Base-by-base conservation (phyloP, 2,329 filamentous ascomycete species). In the Lomentospora prolificans region DNA sequence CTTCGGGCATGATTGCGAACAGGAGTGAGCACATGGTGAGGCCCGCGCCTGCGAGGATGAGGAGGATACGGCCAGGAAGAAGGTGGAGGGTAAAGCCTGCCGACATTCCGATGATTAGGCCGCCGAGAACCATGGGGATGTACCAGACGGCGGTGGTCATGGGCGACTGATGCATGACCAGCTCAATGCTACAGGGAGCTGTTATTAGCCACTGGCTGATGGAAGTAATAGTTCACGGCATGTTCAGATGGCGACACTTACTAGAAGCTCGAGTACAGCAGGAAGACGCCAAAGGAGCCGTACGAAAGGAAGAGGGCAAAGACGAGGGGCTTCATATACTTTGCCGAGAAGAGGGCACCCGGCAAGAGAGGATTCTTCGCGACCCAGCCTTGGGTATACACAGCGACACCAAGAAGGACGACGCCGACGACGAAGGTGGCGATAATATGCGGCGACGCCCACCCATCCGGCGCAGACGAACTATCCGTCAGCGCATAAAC, bases 401-500 rank as follows among this genome's bases (percentile, higher is more conserved):
- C 72, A 7, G 83, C 79, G 0, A 65, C 65, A 0, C 68, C 65
- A 0, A 88, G 67, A 4, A 81, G 64, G 1, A 81, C 55, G 19
- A 75, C 68, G 0, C 85, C 85, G 4, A 85, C 53, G 2, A 79
- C 66, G 41, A 89, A 75, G 0, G 79, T 77, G 10, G 80, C 69
- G n/a, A 77, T 74, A 53, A 88, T 84, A 58, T 87, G 85, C 1
- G 82, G 81, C 2, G 82, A 85, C 27, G 67, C 72, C 85, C 85
- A 89, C 7, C 80, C 76, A 3, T 78, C 63, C 0, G 78, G 72
- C 1, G 82, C 82, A 64, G 86, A 81, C 0, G 81, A 77, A 33
- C 79, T 81, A 57, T 87, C 80, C 1, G 84, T 86, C 55, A 89
- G 76, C 1, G 85, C 80, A 61, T 84, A 89, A 2, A 87, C 81